Percentiles rank a stretch among this genome's conserved stretches.
Evolutionary conservation across 495 filamentous ascomycete species (phyloP).

Genomic region (Halenospora varia): DNA sequence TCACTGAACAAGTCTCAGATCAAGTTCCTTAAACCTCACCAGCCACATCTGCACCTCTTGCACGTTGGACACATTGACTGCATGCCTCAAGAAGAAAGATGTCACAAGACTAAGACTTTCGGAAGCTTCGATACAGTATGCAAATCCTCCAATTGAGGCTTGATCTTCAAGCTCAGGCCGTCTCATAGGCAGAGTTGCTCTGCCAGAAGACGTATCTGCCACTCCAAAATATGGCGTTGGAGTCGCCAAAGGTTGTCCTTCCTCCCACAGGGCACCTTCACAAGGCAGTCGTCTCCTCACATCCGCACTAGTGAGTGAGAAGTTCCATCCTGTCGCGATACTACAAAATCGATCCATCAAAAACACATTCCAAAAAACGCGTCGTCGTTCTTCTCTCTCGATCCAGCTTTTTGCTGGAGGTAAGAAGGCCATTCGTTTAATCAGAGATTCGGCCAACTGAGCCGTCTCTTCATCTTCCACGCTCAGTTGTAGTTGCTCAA

Average conservation of each 20-base stretch:
- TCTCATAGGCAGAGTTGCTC: conserved; percentile 1
- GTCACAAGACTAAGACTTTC: conserved; percentile 35
- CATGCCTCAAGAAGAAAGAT: conserved; percentile 34
- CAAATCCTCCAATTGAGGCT: conserved; percentile 36
- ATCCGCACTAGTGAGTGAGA: conserved; percentile 34
- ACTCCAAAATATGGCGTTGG: conserved; percentile 35
- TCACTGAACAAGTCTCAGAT: conserved; percentile 36
- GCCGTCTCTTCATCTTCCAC: conserved; percentile 27
- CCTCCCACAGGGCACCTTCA: conserved; percentile 32
- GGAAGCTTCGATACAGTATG: conserved; percentile 38
- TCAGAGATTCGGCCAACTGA: conserved; percentile 19
- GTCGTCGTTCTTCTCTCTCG: conserved; percentile 81
- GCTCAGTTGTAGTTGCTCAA: conserved; percentile 34
- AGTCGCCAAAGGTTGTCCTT: conserved; percentile 27
- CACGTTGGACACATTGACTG: conserved; percentile 29
- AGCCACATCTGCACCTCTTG: conserved; percentile 37
- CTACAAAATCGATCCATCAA: conserved; percentile 86
- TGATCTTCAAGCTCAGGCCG: conserved; percentile 24
- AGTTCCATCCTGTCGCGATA: conserved; percentile 90
- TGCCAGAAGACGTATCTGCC: conserved; percentile 10
- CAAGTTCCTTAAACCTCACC: conserved; percentile 41
- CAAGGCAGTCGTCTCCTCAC: conserved; percentile 37
- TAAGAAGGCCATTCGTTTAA: conserved; percentile 41
- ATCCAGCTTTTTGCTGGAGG: conserved; percentile 83
- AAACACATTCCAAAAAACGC: conserved; percentile 93